A percentile compares a stretch with the other conserved stretches of the same genome.
phyloP scores from a whole-genome alignment of 495 filamentous ascomycete genomes.

The Aspergillus saccharolyticus region DNA sequence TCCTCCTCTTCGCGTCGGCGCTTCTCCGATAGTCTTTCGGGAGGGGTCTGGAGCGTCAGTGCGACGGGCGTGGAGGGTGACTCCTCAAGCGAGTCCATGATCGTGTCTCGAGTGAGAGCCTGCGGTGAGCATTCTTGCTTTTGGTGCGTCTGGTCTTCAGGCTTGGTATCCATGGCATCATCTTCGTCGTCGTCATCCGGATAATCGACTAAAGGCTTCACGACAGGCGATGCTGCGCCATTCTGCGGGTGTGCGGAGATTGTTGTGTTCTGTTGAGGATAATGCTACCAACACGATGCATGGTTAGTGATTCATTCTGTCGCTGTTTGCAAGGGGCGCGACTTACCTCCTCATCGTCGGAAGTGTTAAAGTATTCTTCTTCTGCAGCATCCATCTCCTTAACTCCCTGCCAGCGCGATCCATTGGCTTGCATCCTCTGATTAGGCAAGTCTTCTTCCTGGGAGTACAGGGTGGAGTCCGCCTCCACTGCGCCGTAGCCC shows the following conservation, averaged over 20 bases:
- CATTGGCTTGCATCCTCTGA: slow-evolving; percentile 55
- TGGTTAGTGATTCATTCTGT: slow-evolving; percentile 13
- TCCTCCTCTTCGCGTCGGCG: slow-evolving; percentile 87
- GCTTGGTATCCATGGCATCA: slow-evolving; percentile 50
- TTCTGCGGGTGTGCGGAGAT: slow-evolving; percentile 26
- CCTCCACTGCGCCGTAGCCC: slow-evolving; percentile 53
- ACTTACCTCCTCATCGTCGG: slow-evolving; percentile 76
- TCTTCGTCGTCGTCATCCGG: slow-evolving; percentile 78
- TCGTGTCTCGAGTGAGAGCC: slow-evolving; percentile 16
- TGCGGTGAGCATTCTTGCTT: slow-evolving; percentile 12
- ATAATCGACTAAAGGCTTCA: slow-evolving; percentile 85
- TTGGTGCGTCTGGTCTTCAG: slow-evolving; percentile 24
- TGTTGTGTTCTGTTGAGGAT: slow-evolving; percentile 20
- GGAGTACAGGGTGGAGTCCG: slow-evolving; percentile 50
- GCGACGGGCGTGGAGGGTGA: slow-evolving; percentile 28
- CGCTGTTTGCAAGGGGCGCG: not conserved
- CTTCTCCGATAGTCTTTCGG: slow-evolving; percentile 83
- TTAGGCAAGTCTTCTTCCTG: slow-evolving; percentile 46
- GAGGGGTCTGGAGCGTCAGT: slow-evolving; percentile 40
- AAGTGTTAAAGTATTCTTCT: slow-evolving; percentile 91
- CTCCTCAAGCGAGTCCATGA: slow-evolving; percentile 21
- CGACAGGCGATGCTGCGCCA: slow-evolving; percentile 47
- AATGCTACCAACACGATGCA: slow-evolving; percentile 32
- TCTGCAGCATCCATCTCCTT: slow-evolving; percentile 83
- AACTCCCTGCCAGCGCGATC: slow-evolving; percentile 67